Evolutionary conservation across 176 grass and related monocot genomes (phyloP), one percentile per base, ranked within the genome.

Genomic region (Puya raimondii): DNA sequence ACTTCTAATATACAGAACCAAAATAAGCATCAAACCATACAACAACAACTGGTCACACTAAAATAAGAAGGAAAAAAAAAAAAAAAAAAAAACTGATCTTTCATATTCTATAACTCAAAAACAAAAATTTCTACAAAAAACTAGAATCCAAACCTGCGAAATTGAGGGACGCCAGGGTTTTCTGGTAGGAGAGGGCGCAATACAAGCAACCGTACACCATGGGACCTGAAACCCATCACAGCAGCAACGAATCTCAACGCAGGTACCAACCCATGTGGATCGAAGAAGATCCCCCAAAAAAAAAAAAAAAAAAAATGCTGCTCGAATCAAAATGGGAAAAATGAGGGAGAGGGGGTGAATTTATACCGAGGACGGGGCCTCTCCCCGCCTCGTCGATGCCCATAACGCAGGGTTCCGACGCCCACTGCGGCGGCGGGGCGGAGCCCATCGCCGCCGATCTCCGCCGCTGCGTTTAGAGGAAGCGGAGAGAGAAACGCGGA

Each of bases 151-250:
- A 61, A 97, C 86, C 93, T 83, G 93, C 93, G 14, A 92, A 92
- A 68, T 87, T 87, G 47, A 97, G 86, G 2, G 86, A 85, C 68
- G 84, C 74, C 18, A 97, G 89, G 64, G 86, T 97, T 64, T 80
- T 65, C 16, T 79, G 82, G 79, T 92, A 97, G 49, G 89, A 97
- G 33, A 72, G 47, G 1, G 93, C 74, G 1, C 93, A 97, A 49
- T 92, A 97, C 82, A 92, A 83, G 66, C 89, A 97, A 8, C 89
- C 93, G 79, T 92, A 97, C 64, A 97, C 86, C 93, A 92, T 97
- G 22, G 92, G 92, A 78, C 88, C 88, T 96, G 74, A 67, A 68
- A 61, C 17, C 42, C 23, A 1, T 50, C 47, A 66, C 53, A 49
- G 29, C 4, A 79, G 5, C 33, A 42, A 42, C 33, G 33, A 42